Conservation (phyloP, 306 rosid genomes). For the Prunus campanulata region DNA sequence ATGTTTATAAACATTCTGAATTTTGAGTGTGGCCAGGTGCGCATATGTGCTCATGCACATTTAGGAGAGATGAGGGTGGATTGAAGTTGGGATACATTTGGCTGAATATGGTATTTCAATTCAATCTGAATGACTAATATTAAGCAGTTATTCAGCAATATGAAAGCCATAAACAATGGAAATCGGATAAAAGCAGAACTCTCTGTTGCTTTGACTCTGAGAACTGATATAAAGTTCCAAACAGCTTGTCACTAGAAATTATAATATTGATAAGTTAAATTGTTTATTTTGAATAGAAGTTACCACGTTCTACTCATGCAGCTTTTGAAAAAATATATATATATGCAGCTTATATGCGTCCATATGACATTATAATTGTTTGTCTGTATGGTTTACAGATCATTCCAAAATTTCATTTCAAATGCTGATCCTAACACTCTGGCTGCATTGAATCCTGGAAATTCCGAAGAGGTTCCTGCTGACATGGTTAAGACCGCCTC, state of each 20-base stretch:
- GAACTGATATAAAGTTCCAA: background rate
- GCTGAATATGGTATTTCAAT: background rate
- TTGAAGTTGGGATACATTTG: background rate
- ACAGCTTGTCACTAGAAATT: background rate
- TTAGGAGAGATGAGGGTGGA: background rate
- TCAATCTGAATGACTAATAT: background rate
- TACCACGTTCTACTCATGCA: background rate
- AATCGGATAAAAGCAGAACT: background rate
- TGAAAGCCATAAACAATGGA: background rate
- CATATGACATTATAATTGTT: conserved; percentile 8
- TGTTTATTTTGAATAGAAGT: background rate
- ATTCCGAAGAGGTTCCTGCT: conserved; percentile 58
- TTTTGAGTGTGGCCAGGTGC: background rate
- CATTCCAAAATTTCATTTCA: conserved; percentile 79
- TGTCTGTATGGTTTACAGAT: conserved; percentile 39
- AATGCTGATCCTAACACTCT: conserved; percentile 66
- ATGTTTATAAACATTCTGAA: background rate
- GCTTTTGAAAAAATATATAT: background rate
- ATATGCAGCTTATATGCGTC: background rate
- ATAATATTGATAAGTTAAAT: background rate
- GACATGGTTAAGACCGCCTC: conserved; percentile 84
- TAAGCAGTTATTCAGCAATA: background rate
- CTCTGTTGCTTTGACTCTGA: background rate
- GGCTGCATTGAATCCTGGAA: conserved; percentile 65
- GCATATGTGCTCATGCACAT: background rate